Base-by-base conservation (phyloP, 345 rosid genomes). In the Gossypium thurberi region DNA sequence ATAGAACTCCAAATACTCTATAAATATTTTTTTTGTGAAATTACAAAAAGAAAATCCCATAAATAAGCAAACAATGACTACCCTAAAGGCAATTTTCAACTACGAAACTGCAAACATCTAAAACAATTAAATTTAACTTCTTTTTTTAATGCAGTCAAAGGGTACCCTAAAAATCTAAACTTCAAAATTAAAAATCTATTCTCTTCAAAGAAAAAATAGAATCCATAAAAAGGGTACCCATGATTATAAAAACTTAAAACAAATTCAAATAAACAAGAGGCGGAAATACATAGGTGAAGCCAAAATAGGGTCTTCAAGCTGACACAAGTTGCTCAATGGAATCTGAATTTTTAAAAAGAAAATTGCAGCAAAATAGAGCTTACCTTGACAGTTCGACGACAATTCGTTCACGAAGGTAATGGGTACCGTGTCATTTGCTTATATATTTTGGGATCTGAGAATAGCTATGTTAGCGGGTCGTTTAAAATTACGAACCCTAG, bases 161-260 rank as follows among this genome's bases (percentile, higher is more conserved):
- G 11, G 7, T 13, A 65, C 7, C 55, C 40, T 25, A 65, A 65
- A 65, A 65, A 65, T 13, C 37, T 9, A 40, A 15, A 10, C 11
- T 17, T 62, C 13, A 62, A 62, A 21, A 9, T 8, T 37, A 33
- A 60, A 28, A 26, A 14, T 60, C 5, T 42, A 18, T 18, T 18
- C 14, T 42, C 23, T 37, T 33, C n/a, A 10, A 6, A 37, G 37
- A 63, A 62, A 8, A 12, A 43, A 33, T 21, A 44, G 2, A 46
- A 65, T 65, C 69, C 69, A 65, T 17, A 10, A 9, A n/a, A 62
- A 62, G 46, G 52, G 26, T 11, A 43, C 52, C 69, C 69, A 65
- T 21, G 10, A 6, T 64, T 21, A 20, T 6, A 12, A 65, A 20
- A 44, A 21, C 28, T 20, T 1, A 44, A 65, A 46, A 46, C 26